Evolutionary conservation across 1,284 basidiomycete genomes (phyloP).

Genomic region (Moniliophthora roreri): DNA sequence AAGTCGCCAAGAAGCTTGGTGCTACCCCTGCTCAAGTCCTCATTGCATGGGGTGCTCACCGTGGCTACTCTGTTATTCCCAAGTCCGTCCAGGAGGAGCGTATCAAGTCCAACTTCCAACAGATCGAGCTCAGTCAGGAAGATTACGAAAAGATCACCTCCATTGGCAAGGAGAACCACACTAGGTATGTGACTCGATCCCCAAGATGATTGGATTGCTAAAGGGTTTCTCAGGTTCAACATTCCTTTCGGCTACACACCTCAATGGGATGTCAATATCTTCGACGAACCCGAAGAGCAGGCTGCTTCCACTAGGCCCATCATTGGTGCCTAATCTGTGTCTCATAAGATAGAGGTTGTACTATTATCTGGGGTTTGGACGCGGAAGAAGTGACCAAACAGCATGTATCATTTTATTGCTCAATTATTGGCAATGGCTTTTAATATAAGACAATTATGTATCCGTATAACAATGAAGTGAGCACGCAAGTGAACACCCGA

Average conservation of each 20-base stretch:
- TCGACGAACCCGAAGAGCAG: slow-evolving; percentile 49
- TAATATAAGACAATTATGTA: no score
- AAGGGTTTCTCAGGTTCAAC: slow-evolving; percentile 38
- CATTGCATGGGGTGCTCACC: slow-evolving; percentile 65
- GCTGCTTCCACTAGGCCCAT: slow-evolving; percentile 34
- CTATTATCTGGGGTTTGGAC: no score
- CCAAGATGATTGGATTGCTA: neutral
- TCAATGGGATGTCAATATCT: slow-evolving; percentile 60
- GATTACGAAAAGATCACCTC: slow-evolving; percentile 60
- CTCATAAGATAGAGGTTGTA: no score
- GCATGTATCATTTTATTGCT: no score
- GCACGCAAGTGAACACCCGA: no score
- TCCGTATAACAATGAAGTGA: no score
- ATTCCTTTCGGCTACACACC: slow-evolving; percentile 46
- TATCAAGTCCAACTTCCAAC: slow-evolving; percentile 71
- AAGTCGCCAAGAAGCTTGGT: slow-evolving; percentile 56
- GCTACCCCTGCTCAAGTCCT: slow-evolving; percentile 70
- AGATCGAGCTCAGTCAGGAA: slow-evolving; percentile 60
- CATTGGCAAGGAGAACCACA: slow-evolving; percentile 52
- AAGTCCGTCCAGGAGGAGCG: slow-evolving; percentile 66
- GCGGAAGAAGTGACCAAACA: no score
- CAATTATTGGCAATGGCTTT: no score
- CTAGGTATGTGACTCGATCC: slow-evolving; percentile 49
- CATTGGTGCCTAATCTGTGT: slow-evolving; percentile 19
- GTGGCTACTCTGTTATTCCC: slow-evolving; percentile 71